Conservation (phyloP, 805 yeast species). For the Saturnispora serradocipensis region DNA sequence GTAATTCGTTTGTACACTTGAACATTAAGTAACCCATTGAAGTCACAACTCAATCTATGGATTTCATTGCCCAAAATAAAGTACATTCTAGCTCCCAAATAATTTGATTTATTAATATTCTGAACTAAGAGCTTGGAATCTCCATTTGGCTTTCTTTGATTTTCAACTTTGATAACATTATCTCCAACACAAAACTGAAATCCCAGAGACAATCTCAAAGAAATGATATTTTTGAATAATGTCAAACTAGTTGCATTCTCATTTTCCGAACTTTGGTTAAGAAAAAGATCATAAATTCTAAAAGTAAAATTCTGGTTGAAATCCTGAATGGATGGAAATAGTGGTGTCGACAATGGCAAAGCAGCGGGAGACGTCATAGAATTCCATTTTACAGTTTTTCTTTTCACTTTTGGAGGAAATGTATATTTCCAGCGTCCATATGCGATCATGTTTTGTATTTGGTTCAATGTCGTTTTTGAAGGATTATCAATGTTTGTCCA, state of each 20-base stretch:
- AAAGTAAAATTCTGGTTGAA: conserved; percentile 67
- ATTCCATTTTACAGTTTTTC: conserved; percentile 79
- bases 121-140: conserved; percentile 44
- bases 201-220: conserved; percentile 72
- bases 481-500: conserved; percentile 73
- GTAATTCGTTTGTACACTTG: conserved; percentile 49
- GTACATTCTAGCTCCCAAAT: conserved; percentile 57
- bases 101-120: conserved; percentile 39
- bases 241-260: conserved; percentile 46
- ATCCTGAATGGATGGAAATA: conserved; percentile 64
- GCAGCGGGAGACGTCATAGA: conserved; percentile 92
- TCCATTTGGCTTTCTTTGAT: conserved; percentile 46
- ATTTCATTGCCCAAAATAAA: conserved; percentile 74
- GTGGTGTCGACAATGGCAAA: conserved; percentile 69
- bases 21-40: conserved; percentile 64
- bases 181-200: conserved; percentile 83
- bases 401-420: conserved; percentile 61
- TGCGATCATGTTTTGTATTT: conserved; percentile 45
- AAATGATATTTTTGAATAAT: conserved; percentile 78
- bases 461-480: conserved; percentile 52
- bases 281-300: conserved; percentile 71
- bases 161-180: conserved; percentile 56
- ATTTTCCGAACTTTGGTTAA: conserved; percentile 49
- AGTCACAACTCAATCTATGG: conserved; percentile 72
- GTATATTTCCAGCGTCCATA: conserved; percentile 89